Percentiles rank a stretch among this genome's conserved stretches.
Conservation (phyloP, 176 grass and related monocot genomes). For the Pontederia paniculata region DNA sequence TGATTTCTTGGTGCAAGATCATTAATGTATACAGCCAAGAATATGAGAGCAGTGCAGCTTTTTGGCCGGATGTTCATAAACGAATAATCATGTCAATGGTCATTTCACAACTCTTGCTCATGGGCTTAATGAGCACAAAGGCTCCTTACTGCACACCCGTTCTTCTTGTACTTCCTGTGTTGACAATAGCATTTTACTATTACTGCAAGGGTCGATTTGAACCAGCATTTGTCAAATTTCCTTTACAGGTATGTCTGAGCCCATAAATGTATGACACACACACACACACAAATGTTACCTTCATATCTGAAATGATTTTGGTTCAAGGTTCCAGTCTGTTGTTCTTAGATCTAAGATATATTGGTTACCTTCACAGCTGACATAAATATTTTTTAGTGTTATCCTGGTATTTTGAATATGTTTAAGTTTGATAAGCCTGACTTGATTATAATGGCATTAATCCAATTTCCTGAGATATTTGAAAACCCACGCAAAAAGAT, state of each 20-base stretch:
- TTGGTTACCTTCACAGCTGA: too few species aligned
- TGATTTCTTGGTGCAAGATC: constrained; percentile 40
- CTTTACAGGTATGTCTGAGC: constrained; percentile 46
- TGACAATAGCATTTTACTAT: constrained; percentile 75
- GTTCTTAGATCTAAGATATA: too few species aligned
- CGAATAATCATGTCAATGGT: constrained; percentile 50
- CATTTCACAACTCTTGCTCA: constrained; percentile 79
- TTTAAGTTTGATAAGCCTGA: too few species aligned
- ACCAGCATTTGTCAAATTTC: constrained; percentile 73
- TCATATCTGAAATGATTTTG: too few species aligned
- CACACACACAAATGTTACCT: neutral
- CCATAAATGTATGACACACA: neutral
- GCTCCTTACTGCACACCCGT: constrained; percentile 37
- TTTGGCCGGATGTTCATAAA: constrained; percentile 89
- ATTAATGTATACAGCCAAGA: constrained; percentile 89
- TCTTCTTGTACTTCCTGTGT: constrained; percentile 65
- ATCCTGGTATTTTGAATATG: too few species aligned
- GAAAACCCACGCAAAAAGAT: too few species aligned
- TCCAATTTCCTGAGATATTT: too few species aligned
- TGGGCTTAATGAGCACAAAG: constrained; percentile 79
- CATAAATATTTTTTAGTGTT: too few species aligned
- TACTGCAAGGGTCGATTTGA: constrained; percentile 87
- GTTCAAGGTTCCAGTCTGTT: too few species aligned
- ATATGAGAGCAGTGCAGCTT: constrained; percentile 76
- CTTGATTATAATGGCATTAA: too few species aligned